A percentile compares a stretch with the other conserved stretches of the same genome.
These are phyloP conservation scores for Bimuria novae-zelandiae DNA, from an alignment of 2,329 filamentous ascomycete species.

Conservation along the genomic window DNA sequence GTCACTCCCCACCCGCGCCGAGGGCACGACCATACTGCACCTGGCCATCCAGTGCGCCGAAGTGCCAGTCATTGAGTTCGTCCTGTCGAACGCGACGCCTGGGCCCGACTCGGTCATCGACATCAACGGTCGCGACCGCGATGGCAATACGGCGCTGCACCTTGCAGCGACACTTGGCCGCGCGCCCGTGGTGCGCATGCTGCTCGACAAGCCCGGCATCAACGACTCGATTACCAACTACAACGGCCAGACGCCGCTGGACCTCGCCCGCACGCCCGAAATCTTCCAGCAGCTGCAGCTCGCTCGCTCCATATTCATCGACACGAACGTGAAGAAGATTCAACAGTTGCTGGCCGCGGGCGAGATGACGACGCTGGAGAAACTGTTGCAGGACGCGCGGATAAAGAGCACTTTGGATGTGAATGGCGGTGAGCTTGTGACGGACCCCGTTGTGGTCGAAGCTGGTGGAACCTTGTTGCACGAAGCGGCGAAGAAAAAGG, in stretches of 20 bases:
- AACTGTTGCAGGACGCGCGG: constrained; percentile 80
- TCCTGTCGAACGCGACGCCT: constrained; percentile 68
- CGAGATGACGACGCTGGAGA: constrained; percentile 78
- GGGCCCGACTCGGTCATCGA: constrained; percentile 69
- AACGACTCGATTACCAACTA: constrained; percentile 88
- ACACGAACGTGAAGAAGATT: constrained; percentile 81
- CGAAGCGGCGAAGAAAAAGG: constrained; percentile 86
- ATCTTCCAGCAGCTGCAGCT: constrained; percentile 96
- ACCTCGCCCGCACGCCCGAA: constrained; percentile 87
- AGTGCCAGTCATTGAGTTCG: constrained; percentile 87
- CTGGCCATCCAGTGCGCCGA: constrained; percentile 96
- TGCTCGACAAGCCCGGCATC: constrained; percentile 80
- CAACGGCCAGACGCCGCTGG: constrained; percentile 81
- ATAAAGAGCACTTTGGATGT: constrained; percentile 89
- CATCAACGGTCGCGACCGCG: constrained; percentile 86
- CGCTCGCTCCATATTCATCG: constrained; percentile 84
- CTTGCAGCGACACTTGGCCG: constrained; percentile 83
- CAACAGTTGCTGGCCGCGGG: constrained; percentile 74
- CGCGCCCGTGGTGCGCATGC: constrained; percentile 75
- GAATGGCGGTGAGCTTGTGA: constrained; percentile 86
- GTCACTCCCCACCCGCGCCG: constrained; percentile 55
- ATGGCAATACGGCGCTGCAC: constrained; percentile 93
- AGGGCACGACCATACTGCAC: constrained; percentile 89
- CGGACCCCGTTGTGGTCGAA: constrained; percentile 75
- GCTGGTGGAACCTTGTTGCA: constrained; percentile 91